These are phyloP conservation scores for Hyaloscypha finlandica DNA, from an alignment of 495 filamentous ascomycete species.

Conservation along the genomic window DNA sequence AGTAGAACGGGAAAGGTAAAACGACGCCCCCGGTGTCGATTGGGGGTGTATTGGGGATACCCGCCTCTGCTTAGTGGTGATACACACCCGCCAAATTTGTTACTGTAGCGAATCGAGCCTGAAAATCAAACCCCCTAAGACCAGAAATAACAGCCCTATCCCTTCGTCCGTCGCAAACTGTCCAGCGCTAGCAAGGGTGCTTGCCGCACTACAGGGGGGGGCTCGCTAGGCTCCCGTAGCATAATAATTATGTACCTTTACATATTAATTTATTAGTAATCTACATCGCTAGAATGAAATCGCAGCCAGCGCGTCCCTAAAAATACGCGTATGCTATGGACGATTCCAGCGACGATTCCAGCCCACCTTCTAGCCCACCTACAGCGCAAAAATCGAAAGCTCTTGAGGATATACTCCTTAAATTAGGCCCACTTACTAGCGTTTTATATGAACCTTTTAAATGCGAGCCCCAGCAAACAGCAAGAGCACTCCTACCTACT, in stretches of 20 bases:
- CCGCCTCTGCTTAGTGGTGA: too few species aligned
- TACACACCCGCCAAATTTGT: too few species aligned
- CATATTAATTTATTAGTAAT: not conserved
- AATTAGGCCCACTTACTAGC: not conserved
- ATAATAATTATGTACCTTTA: not conserved
- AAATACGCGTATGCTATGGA: not conserved
- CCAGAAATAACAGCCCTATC: too few species aligned
- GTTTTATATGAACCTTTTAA: not conserved
- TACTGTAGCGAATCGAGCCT: too few species aligned
- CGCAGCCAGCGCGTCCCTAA: not conserved
- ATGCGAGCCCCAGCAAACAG: not conserved
- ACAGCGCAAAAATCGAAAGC: not conserved
- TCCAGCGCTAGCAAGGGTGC: too few species aligned
- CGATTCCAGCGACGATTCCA: not conserved
- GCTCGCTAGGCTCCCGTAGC: not conserved
- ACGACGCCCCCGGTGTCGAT: too few species aligned
- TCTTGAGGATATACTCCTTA: slow-evolving; percentile 1
- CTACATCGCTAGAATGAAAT: not conserved
- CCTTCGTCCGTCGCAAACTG: too few species aligned
- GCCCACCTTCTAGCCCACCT: not conserved
- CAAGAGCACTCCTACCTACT: not conserved
- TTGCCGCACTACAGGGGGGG: not conserved
- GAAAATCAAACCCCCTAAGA: too few species aligned
- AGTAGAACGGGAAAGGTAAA: too few species aligned
- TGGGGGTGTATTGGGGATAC: too few species aligned